Evolutionary conservation across 768 basidiomycete species (phyloP), one percentile per base, ranked within the genome.

Genomic region (Agaricus sinodeliciosus): DNA sequence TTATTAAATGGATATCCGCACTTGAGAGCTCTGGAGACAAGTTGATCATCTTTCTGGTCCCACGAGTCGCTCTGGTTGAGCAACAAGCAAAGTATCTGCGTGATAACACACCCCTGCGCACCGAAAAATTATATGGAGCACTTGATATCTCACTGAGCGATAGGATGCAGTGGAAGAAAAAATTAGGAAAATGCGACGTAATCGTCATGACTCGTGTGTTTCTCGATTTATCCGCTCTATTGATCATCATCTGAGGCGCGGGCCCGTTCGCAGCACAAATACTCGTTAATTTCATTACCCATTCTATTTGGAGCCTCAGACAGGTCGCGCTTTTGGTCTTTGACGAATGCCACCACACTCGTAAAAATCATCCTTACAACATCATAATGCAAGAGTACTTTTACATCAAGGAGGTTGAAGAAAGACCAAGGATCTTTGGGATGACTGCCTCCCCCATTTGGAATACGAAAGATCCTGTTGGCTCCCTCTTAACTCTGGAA

Each of bases 361-460:
- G 78, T 1, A 84, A 84, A 56, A 82, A 83, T 40, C 86, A 92
- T 61, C 80, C 90, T 0, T 90, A 88, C 67, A 89, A 87, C 57
- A 73, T 74, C 37, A 84, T 92, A 55, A 83, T 92, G 81, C 79
- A 78, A 15, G 78, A 84, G 61, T 88, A 88, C 62, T 69, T 69
- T 42, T 66, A 73, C 40, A 57, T 84, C 71, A 58, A 74, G 22
- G 51, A 73, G 68, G 37, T 60, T 39, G 25, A 46, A 1, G 60
- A 69, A 16, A 73, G 85, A n/a, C 88, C 90, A 9, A 91, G 88
- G 63, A 74, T 95, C n/a, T 90, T 94, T 55, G 93, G 93, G 3
- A 87, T 95, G 84, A 94, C 93, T 0, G 93, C 93, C 0, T 92
- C 89, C 15, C 92, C 92, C 0, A 82, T 92, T 22, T 91, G 87